Conservation (phyloP, 2,329 filamentous ascomycete species). For the Ophiocordyceps sinensis region DNA sequence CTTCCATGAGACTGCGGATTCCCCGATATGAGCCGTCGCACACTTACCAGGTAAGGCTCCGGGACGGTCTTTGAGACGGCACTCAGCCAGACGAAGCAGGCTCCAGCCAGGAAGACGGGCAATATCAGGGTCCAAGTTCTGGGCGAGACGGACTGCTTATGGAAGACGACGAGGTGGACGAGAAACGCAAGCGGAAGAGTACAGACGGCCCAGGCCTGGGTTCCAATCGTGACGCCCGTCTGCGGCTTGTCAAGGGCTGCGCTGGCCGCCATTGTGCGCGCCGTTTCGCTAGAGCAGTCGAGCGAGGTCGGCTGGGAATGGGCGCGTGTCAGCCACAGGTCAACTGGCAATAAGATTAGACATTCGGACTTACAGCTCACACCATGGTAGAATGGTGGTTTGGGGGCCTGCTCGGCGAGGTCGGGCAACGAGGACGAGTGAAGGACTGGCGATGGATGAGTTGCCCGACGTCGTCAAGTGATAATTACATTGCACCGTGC, state of each 20-base stretch:
- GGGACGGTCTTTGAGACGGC: conserved; percentile 22
- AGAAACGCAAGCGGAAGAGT: conserved; percentile 2
- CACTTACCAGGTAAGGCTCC: conserved; percentile 39
- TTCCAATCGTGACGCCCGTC: neutral
- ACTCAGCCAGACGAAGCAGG: conserved; percentile 9
- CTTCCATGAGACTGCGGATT: conserved; percentile 3
- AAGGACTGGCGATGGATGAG: no score
- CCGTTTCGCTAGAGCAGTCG: neutral
- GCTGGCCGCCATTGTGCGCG: neutral
- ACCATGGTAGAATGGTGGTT: no score
- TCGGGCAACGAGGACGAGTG: no score
- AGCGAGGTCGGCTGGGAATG: neutral
- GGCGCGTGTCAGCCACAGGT: no score
- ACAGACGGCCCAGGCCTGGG: conserved; percentile 2
- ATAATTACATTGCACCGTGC: no score
- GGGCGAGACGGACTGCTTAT: neutral
- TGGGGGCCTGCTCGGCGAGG: no score
- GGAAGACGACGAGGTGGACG: conserved; percentile 1
- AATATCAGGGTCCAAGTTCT: conserved; percentile 3
- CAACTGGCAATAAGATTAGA: no score
- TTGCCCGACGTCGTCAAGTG: no score
- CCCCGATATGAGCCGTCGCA: neutral
- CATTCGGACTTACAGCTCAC: no score
- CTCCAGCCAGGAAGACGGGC: conserved; percentile 5
- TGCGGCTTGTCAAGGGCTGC: neutral